Base-by-base conservation (phyloP, 192 early-diverging fungal genomes). In the Geranomyces variabilis region DNA sequence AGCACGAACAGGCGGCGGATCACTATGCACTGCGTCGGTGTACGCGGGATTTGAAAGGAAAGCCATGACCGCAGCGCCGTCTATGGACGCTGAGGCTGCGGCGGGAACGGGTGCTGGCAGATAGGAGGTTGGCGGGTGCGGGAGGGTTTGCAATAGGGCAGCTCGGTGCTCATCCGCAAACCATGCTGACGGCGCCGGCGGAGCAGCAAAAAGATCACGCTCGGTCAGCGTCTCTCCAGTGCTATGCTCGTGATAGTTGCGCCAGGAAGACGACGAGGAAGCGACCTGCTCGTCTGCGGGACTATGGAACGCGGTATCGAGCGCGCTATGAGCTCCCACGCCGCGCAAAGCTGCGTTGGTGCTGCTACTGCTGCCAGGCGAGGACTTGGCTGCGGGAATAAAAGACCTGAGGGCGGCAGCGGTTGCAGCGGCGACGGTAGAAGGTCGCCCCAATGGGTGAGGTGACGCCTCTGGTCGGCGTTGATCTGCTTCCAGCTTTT, bases 221-320 rank as follows among this genome's bases (percentile, higher is more conserved):
- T 70, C 68, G 33, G 14, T 45, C 34, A 70, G 6, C 8, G 55
- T 57, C 43, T 70, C 55, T 36, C 68, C 68, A 8, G 68, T 59
- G 15, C 41, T 30, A 21, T n/a, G 29, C 12, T 64, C 41, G 63
- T 64, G 63, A 10, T 41, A 41, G 36, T 3, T 29, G 43, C 17
- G 28, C 41, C 34, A 14, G 17, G 63, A 29, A 3, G 51, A 53
- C 51, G 51, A 26, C 7, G 19, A 53, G 51, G 51, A 53, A 4
- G 51, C 15, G 7, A 3, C 24, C 51, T n/a, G 51, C 19, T 53
- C 24, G 51, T 53, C 51, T 7, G 17, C n/a, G 7, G 4, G 6
- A 26, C n/a, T 53, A 17, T 53, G 17, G 15, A 53, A n/a, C 3
- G 51, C 51, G 51, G 51, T 26, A 53, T 53, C 51, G 51, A 53